phyloP scores from a whole-genome alignment of 352 stramenopile genomes.

The Plasmopara viticola region DNA sequence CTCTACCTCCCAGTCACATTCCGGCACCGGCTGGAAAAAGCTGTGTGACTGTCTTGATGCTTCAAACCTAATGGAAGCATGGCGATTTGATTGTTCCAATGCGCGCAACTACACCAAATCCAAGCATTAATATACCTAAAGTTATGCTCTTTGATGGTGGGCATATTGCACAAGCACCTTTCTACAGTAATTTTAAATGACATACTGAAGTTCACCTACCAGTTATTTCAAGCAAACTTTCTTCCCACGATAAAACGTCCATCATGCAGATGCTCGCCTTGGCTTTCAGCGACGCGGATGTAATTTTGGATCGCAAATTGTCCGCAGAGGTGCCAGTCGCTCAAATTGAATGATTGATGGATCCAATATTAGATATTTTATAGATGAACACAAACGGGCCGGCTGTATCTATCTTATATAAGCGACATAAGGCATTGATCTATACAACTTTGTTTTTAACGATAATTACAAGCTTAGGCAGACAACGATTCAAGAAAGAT shows the following conservation, averaged over 20 bases:
- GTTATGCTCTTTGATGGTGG: conserved; percentile 13
- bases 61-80: conserved; percentile 6
- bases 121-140: conserved; percentile 4
- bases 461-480: conserved; percentile 3
- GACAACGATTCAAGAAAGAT: neutral
- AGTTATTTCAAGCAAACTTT: conserved; percentile 4
- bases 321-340: neutral
- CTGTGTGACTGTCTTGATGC: conserved; percentile 9
- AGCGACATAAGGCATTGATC: conserved; percentile 2
- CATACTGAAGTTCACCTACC: conserved; percentile 12
- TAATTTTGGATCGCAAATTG: neutral
- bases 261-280: conserved; percentile 6
- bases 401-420: conserved; percentile 11
- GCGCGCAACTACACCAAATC: conserved; percentile 6
- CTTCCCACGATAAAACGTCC: neutral
- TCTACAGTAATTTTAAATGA: conserved; percentile 8
- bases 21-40: conserved; percentile 1
- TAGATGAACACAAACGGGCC: conserved; percentile 13
- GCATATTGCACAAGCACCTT: conserved; percentile 9
- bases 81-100: conserved; percentile 9
- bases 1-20: neutral
- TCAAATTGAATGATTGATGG: conserved; percentile 1
- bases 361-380: conserved; percentile 6
- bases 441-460: conserved; percentile 1
- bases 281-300: neutral